phyloP scores from a whole-genome alignment of 1,284 basidiomycete genomes.

The Porogramme epimiltina region DNA sequence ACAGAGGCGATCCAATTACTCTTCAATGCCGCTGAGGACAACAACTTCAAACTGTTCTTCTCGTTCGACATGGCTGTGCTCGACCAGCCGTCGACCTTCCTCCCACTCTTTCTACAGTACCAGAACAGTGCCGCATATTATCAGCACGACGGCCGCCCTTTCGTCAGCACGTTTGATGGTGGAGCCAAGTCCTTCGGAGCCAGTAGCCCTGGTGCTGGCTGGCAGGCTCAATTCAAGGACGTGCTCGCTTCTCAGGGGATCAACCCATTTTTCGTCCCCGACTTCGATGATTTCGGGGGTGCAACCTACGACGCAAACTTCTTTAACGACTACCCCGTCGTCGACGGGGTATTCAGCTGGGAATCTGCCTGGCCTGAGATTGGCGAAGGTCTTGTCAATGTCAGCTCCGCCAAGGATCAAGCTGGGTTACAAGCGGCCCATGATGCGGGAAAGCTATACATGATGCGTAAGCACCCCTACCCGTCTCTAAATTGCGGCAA shows the following conservation, averaged over 20 bases:
- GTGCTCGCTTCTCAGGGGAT: constrained; percentile 8
- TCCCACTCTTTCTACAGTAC: constrained; percentile 17
- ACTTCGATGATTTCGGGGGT: constrained; percentile 16
- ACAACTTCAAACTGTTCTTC: constrained; percentile 74
- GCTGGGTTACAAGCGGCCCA: constrained; percentile 9
- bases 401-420: constrained; percentile 16
- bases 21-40: constrained; percentile 13
- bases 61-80: constrained; percentile 72
- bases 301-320: constrained; percentile 12
- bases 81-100: constrained; percentile 13
- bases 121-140: constrained; percentile 16
- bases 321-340: constrained; percentile 16
- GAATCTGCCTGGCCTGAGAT: constrained; percentile 17
- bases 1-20: constrained; percentile 8
- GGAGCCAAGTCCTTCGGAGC: constrained; percentile 14
- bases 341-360: constrained; percentile 18
- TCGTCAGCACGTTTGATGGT: constrained; percentile 19
- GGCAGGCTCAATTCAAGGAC: constrained; percentile 17
- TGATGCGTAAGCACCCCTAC: constrained; percentile 13
- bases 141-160: constrained; percentile 12
- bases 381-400: constrained; percentile 12
- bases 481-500: not conserved
- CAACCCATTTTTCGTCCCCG: constrained; percentile 17
- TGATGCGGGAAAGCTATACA: constrained; percentile 14
- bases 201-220: constrained; percentile 13